Conservation (phyloP, 768 basidiomycete genomes). For the Punctularia strigosozonata region DNA sequence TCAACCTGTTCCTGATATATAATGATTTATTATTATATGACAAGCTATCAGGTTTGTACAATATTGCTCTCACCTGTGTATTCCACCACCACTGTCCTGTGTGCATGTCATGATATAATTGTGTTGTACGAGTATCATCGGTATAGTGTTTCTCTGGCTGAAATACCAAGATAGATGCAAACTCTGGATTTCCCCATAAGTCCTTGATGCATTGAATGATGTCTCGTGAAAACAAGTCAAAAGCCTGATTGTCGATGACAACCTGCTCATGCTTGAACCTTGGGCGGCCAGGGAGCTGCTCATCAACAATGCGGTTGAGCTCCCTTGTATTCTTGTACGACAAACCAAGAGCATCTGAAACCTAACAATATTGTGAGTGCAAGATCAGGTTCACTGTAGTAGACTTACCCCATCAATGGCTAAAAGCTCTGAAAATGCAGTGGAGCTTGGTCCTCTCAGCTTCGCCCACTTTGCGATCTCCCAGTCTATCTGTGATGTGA, state of each 20-base stretch:
- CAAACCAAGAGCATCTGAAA: neutral
- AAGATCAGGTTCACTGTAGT: too few relatives aligned
- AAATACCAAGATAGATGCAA: constrained; percentile 2
- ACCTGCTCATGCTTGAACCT: neutral
- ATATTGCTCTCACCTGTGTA: constrained; percentile 7
- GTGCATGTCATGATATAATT: constrained; percentile 7
- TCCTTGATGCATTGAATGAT: constrained; percentile 4
- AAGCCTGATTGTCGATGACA: neutral
- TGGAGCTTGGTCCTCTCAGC: constrained; percentile 21
- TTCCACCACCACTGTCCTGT: constrained; percentile 12
- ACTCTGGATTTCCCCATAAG: constrained; percentile 1
- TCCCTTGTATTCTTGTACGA: neutral
- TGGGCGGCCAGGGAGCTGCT: neutral
- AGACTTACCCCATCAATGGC: constrained; percentile 26
- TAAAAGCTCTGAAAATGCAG: constrained; percentile 25
- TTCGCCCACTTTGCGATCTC: constrained; percentile 30
- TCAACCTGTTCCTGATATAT: neutral
- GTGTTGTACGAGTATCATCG: neutral
- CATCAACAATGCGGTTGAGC: constrained; percentile 1
- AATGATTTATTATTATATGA: neutral
- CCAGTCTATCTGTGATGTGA: constrained; percentile 24
- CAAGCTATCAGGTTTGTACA: neutral
- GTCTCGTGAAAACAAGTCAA: constrained; percentile 2
- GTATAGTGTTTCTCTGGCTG: constrained; percentile 4
- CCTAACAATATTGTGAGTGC: too few relatives aligned